A percentile compares a stretch with the other conserved stretches of the same genome.
Conservation (phyloP, 495 filamentous ascomycete species). For the Platismatia glauca region DNA sequence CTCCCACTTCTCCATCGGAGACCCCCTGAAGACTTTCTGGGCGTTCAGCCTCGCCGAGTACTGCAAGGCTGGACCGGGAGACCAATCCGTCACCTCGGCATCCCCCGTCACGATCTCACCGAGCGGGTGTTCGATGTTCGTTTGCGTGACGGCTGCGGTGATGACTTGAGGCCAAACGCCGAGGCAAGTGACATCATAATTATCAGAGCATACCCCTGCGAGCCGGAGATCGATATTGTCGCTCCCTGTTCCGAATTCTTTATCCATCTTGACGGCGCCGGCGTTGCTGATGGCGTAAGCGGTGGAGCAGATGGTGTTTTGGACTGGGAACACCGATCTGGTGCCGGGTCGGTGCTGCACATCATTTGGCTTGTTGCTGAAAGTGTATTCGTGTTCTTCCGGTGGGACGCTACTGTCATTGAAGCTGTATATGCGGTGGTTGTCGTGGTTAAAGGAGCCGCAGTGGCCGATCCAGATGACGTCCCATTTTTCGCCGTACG, state of each 20-base stretch:
- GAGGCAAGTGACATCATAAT: constrained; percentile 10
- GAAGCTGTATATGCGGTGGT: constrained; percentile 18
- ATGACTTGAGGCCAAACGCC: constrained; percentile 22
- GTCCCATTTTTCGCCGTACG: constrained; percentile 32
- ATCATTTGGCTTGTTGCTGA: background rate
- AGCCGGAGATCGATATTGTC: constrained; percentile 19
- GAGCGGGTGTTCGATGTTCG: constrained; percentile 16
- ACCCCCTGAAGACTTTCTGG: constrained; percentile 4
- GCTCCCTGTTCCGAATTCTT: constrained; percentile 12
- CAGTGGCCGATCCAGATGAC: constrained; percentile 22
- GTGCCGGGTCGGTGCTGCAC: constrained; percentile 16
- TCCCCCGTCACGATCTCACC: constrained; percentile 3
- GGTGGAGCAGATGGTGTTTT: constrained; percentile 14
- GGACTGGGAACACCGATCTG: constrained; percentile 11
- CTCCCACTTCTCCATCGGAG: constrained; percentile 10
- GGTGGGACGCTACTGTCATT: constrained; percentile 19
- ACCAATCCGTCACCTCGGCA: background rate
- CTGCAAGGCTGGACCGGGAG: constrained; percentile 13
- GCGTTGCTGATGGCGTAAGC: constrained; percentile 18
- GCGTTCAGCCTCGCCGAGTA: constrained; percentile 18
- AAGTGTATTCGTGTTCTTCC: constrained; percentile 14
- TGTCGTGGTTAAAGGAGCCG: constrained; percentile 12
- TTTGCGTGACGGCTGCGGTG: constrained; percentile 2
- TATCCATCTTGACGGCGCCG: constrained; percentile 15
- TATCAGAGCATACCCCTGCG: constrained; percentile 6